A percentile compares a stretch with the other conserved stretches of the same genome.
Evolutionary conservation across 371 early-diverging fungal species (phyloP).

Genomic region (Apophysomyces elegans): DNA sequence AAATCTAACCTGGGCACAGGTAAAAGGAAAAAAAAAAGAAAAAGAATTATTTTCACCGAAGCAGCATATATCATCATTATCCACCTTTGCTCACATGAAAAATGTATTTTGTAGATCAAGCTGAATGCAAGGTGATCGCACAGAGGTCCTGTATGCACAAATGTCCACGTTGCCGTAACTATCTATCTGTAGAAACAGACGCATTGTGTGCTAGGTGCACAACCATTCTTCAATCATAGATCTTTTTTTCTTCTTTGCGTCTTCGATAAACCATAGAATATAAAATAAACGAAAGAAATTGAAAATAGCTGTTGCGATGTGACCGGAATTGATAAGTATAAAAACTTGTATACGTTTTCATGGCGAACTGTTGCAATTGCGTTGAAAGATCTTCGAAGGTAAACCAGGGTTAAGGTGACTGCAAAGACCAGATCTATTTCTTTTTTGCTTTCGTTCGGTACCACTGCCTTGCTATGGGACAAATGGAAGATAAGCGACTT

Average conservation of each 20-base stretch:
- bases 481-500: too few relatives aligned
- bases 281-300: too few relatives aligned
- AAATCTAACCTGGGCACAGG: slow-evolving; percentile 29
- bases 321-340: background rate
- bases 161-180: slow-evolving; percentile 63
- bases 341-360: too few relatives aligned
- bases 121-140: slow-evolving; percentile 34
- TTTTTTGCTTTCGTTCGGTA: too few relatives aligned
- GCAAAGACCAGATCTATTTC: too few relatives aligned
- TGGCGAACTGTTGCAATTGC: too few relatives aligned
- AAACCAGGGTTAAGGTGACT: too few relatives aligned
- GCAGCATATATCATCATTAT: too few relatives aligned
- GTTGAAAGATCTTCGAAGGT: too few relatives aligned
- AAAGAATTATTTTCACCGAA: background rate
- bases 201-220: slow-evolving; percentile 48
- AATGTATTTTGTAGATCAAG: slow-evolving; percentile 10
- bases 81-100: slow-evolving; percentile 11
- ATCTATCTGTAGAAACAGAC: slow-evolving; percentile 37
- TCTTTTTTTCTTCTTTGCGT: background rate
- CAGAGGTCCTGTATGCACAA: slow-evolving; percentile 36
- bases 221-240: slow-evolving; percentile 26
- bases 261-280: too few relatives aligned
- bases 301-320: background rate
- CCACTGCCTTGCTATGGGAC: too few relatives aligned
- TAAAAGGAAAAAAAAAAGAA: slow-evolving; percentile 2